Conservation (phyloP, 1,139 yeast genomes). For the Geotrichum aggregatum region DNA sequence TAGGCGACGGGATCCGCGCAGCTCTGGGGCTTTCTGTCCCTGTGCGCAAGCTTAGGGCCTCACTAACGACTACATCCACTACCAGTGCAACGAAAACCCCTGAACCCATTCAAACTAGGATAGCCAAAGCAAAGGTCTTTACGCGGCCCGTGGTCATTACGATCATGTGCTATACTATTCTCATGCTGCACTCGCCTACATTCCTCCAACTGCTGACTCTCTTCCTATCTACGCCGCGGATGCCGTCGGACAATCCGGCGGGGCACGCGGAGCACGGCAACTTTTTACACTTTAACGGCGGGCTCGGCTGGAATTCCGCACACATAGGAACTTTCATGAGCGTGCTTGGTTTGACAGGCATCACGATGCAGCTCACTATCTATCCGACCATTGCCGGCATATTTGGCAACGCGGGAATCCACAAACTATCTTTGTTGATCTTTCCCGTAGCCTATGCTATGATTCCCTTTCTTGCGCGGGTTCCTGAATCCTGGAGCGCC, state of each 20-base stretch:
- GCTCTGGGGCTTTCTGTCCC: constrained; percentile 4
- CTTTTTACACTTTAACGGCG: constrained; percentile 42
- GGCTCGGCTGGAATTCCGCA: constrained; percentile 46
- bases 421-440: constrained; percentile 42
- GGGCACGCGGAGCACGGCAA: constrained; percentile 31
- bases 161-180: constrained; percentile 28
- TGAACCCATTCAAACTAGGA: neutral
- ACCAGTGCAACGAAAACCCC: neutral
- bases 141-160: constrained; percentile 32
- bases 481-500: constrained; percentile 40
- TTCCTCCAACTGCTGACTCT: constrained; percentile 59
- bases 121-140: constrained; percentile 21
- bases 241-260: too few relatives aligned
- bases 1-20: constrained; percentile 25
- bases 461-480: constrained; percentile 42
- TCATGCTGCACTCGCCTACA: constrained; percentile 51
- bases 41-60: neutral
- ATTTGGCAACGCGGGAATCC: constrained; percentile 47
- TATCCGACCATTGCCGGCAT: constrained; percentile 55
- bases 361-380: constrained; percentile 47
- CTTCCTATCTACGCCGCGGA: constrained; percentile 51
- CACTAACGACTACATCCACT: neutral
- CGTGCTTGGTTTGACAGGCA: constrained; percentile 53
- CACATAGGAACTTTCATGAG: constrained; percentile 55
- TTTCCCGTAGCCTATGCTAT: constrained; percentile 50